Base-by-base conservation (phyloP, 345 rosid species). In the Dovyalis caffra region DNA sequence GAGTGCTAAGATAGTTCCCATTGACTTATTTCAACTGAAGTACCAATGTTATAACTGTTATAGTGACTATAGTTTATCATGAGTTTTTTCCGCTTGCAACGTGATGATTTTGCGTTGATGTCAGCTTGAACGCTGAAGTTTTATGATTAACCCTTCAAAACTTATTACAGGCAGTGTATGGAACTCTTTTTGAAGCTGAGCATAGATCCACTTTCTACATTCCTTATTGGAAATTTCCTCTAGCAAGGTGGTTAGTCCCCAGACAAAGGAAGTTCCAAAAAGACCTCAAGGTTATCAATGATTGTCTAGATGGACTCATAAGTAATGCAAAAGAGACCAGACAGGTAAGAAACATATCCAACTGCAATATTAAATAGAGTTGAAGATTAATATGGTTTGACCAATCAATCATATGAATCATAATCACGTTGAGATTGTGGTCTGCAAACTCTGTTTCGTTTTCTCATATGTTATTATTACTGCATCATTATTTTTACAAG, bases 171-270 rank as follows among this genome's bases (percentile, higher is more conserved):
- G 99, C 99, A 1, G 99, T 92, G 40, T 94, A 94, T 80, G 99
- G 97, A 66, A 91, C 99, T 37, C 99, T 94, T 84, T 94, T 89
- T 66, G 99, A 94, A 81, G 99, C 99, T 63, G 97, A 94, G 87
- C 99, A 92, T 78, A 87, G 99, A 75, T 94, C 99, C 21, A 94
- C 97, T 40, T 94, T 94, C 86, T 94, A 92, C 83, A 78, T 94
- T 69, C 98, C 98, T 6, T 94, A 94, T 65, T 92, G 97, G 99
- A 94, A 94, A 68, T 77, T 94, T 82, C 97, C 99, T 81, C 86
- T 91, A 26, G 94, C 97, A 15, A 90, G 87, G 73, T 94, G 95
- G 97, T 78, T 94, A 73, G 94, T 94, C 40, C 99, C 98, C 8
- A 83, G 99, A 78, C 99, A 92, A 70, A 70, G 95, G 68, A 94